Conservation (phyloP, 352 stramenopile species). For the Aphanomyces euteiches region DNA sequence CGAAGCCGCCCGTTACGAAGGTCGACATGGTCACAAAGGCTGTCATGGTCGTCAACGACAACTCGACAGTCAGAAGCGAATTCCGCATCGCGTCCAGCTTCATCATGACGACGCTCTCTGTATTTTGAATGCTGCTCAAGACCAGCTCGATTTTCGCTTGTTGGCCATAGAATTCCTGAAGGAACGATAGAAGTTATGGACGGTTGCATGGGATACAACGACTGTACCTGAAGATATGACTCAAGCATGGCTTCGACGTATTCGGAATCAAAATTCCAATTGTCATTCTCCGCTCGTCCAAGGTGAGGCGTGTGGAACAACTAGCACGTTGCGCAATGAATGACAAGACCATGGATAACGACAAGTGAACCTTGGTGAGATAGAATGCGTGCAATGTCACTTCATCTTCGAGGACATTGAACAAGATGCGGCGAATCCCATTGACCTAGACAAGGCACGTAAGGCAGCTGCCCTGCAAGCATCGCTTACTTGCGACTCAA, state of each 20-base stretch:
- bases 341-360: neutral
- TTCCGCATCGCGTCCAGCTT: conserved; percentile 31
- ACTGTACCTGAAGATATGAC: conserved; percentile 26
- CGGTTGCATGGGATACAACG: neutral
- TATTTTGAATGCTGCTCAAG: conserved; percentile 29
- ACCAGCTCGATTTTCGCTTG: conserved; percentile 23
- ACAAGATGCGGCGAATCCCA: conserved; percentile 24
- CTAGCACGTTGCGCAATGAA: neutral
- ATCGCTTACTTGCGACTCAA: conserved; percentile 7
- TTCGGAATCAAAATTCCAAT: conserved; percentile 30
- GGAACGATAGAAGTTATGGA: neutral
- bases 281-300: conserved; percentile 36
- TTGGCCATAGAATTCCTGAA: conserved; percentile 27
- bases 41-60: conserved; percentile 39
- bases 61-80: conserved; percentile 30
- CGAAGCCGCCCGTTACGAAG: conserved; percentile 30
- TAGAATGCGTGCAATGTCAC: conserved; percentile 24
- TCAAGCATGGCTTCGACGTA: conserved; percentile 25
- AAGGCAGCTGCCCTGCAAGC: neutral
- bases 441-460: conserved; percentile 15
- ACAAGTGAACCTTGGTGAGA: conserved; percentile 24
- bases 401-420: conserved; percentile 29
- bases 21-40: conserved; percentile 20
- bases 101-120: conserved; percentile 34
- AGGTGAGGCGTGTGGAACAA: neutral